Percentiles rank a stretch among this genome's conserved stretches.
Conservation (phyloP, 257 asterid species). For the Petrea volubilis region DNA sequence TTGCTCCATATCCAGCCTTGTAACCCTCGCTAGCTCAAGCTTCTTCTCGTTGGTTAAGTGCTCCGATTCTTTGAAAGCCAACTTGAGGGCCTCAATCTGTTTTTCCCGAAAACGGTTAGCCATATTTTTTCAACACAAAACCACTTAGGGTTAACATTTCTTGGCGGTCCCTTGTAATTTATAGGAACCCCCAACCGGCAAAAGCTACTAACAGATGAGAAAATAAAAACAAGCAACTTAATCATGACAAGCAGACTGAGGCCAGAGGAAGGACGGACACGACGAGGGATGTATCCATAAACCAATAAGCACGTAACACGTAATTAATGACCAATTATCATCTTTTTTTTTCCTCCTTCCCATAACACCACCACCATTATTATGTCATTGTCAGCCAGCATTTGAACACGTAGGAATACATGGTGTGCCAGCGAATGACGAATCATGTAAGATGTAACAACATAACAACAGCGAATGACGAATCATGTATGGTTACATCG, state of each 20-base stretch:
- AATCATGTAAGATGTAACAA: background rate
- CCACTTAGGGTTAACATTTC: background rate
- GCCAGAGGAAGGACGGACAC: background rate
- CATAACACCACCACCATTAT: background rate
- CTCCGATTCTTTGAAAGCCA: conserved; percentile 13
- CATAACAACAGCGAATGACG: background rate
- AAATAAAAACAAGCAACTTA: background rate
- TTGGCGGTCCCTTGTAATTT: background rate
- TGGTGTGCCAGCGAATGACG: background rate
- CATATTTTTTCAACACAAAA: background rate
- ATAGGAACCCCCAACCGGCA: background rate
- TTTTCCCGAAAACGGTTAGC: conserved; percentile 6
- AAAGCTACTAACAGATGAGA: background rate
- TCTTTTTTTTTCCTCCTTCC: no score
- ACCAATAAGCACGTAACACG: background rate
- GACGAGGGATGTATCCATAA: background rate
- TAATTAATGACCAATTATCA: background rate
- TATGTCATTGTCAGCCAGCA: background rate
- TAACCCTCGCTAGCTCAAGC: background rate
- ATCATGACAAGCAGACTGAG: background rate
- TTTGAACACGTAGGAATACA: background rate
- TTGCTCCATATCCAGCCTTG: conserved; percentile 26
- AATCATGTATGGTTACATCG: no score
- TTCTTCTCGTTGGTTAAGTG: conserved; percentile 15
- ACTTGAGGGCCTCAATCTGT: conserved; percentile 15